Conservation (phyloP, 306 rosid genomes). For the Aeschynomene evenia region DNA sequence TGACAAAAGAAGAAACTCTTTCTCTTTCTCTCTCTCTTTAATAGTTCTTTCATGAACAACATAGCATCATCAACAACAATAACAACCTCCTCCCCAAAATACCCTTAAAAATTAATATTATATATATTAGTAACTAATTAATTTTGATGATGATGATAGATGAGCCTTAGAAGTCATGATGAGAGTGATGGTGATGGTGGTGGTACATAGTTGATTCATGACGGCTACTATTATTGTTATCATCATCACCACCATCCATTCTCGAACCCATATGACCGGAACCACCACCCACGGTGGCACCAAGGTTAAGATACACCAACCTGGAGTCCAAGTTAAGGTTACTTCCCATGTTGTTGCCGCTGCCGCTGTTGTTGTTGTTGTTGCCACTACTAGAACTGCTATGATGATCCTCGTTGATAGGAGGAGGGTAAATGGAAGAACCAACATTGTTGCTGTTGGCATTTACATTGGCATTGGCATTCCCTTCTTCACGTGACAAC, state of each 20-base stretch:
- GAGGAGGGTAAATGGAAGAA: conserved; percentile 67
- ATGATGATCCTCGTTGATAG: conserved; percentile 62
- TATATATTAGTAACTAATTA: conserved; percentile 17
- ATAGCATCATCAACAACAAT: conserved; percentile 11
- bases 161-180: conserved; percentile 60
- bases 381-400: conserved; percentile 40
- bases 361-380: conserved; percentile 49
- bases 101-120: background rate
- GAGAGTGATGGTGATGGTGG: conserved; percentile 44
- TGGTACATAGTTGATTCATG: conserved; percentile 63
- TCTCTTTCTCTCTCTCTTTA: background rate
- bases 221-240: conserved; percentile 38
- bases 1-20: conserved; percentile 22
- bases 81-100: background rate
- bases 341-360: conserved; percentile 30
- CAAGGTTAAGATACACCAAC: conserved; percentile 91
- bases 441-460: conserved; percentile 31
- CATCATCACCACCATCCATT: conserved; percentile 49
- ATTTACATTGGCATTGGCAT: conserved; percentile 38
- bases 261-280: conserved; percentile 50
- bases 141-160: background rate
- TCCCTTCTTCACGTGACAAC: conserved; percentile 85
- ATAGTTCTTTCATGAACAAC: conserved; percentile 22
- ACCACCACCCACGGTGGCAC: conserved; percentile 41
- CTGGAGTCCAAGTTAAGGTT: conserved; percentile 74